Evolutionary conservation across 2,329 filamentous ascomycete species (phyloP), one percentile per base, ranked within the genome.

Genomic region (Xylogone sp.): DNA sequence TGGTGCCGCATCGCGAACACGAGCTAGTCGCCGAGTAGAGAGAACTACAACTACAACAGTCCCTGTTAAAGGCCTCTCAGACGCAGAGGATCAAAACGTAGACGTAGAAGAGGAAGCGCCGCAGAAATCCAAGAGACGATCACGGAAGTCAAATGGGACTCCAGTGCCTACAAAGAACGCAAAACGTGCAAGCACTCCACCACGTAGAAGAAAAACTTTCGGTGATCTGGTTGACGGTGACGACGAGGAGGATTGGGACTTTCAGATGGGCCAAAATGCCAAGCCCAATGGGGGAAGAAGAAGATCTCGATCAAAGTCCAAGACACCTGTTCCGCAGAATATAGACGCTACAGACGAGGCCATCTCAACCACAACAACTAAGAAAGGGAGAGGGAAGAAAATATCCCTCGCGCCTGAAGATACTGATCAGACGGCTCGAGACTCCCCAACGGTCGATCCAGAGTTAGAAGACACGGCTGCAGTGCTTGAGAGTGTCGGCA

Each of bases 81-180:
- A 68, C 39, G 59, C 62, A 1, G 65, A 65, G 22, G 54, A 57
- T 43, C 58, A 64, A 42, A 48, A 49, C 13, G 18, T 49, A 2
- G 50, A 59, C 20, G 39, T 50, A 22, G 34, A 22, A 7, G 48
- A 65, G 19, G 63, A 65, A 22, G 71, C 72, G 0, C 71, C 73
- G 1, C 69, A 68, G 55, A 68, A 64, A 58, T 65, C 65, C 44
- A 68, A 69, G 60, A 71, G 71, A 19, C 66, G 72, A 43, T 70
- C 71, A 29, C 67, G 69, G 44, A 76, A 75, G 56, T 71, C 72
- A 21, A 65, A 66, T 46, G 59, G 61, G 39, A 67, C 67, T 56
- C 65, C 67, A 27, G 69, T 70, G 3, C 69, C 70, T 21, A 46
- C 52, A 4, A 65, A 63, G 43, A 62, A 59, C 50, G 20, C 49